A percentile compares a stretch with the other conserved stretches of the same genome.
Evolutionary conservation across 306 rosid species (phyloP).

Genomic region (Prunus fruticosa): DNA sequence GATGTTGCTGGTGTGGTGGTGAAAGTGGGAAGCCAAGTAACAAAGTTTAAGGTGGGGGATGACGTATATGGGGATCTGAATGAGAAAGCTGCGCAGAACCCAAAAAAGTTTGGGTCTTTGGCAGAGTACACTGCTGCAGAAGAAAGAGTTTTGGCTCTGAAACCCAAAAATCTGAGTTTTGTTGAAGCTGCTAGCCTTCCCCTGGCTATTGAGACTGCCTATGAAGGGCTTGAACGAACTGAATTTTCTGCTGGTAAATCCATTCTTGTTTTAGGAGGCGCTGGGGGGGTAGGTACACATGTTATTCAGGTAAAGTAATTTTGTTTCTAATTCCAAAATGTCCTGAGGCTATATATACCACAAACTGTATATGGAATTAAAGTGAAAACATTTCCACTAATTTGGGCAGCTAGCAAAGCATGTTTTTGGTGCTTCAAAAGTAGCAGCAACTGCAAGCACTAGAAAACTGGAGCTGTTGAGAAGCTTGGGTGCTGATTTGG

Average conservation of each 20-base stretch:
- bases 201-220: slow-evolving; percentile 57
- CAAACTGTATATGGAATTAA: not conserved
- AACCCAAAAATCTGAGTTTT: slow-evolving; percentile 64
- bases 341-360: not conserved
- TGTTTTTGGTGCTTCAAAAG: slow-evolving; percentile 57
- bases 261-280: slow-evolving; percentile 71
- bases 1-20: slow-evolving; percentile 77
- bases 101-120: slow-evolving; percentile 49
- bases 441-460: slow-evolving; percentile 70
- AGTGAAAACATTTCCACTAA: not conserved
- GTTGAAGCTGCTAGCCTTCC: slow-evolving; percentile 82
- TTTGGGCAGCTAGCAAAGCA: slow-evolving; percentile 59
- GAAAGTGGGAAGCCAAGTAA: slow-evolving; percentile 58
- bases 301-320: slow-evolving; percentile 52
- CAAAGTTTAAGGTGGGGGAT: slow-evolving; percentile 63
- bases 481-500: slow-evolving; percentile 54
- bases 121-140: slow-evolving; percentile 67
- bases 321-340: not conserved
- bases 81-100: slow-evolving; percentile 32
- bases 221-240: slow-evolving; percentile 54
- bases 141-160: slow-evolving; percentile 58
- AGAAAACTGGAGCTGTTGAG: slow-evolving; percentile 47
- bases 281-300: slow-evolving; percentile 67
- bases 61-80: slow-evolving; percentile 66
- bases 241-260: slow-evolving; percentile 51